Evolutionary conservation across 805 yeast genomes (phyloP).

Genomic region (Cyberlindnera veronae): DNA sequence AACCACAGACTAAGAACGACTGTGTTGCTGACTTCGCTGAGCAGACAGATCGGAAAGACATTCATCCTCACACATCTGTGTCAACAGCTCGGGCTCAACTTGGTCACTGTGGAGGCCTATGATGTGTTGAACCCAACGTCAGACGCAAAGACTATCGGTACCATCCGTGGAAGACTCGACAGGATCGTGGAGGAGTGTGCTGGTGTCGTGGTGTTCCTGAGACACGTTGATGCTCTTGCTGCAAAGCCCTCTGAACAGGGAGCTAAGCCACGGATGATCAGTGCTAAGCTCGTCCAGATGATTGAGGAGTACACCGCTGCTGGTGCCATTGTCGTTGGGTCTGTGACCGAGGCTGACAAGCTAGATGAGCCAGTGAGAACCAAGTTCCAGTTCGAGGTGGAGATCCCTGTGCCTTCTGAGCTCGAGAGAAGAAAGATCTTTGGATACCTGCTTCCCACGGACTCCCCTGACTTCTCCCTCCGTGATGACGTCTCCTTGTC

Average conservation of each 20-base stretch:
- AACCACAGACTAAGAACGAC: slow-evolving; percentile 51
- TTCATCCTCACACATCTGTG: slow-evolving; percentile 56
- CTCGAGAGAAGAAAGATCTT: slow-evolving; percentile 66
- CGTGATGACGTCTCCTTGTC: slow-evolving; percentile 51
- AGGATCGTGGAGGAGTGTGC: slow-evolving; percentile 45
- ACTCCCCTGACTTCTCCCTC: slow-evolving; percentile 24
- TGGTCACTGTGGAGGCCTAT: slow-evolving; percentile 66
- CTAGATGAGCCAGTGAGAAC: slow-evolving; percentile 65
- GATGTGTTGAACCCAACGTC: slow-evolving; percentile 66
- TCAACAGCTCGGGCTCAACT: slow-evolving; percentile 57
- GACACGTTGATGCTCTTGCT: slow-evolving; percentile 76
- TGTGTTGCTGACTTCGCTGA: slow-evolving; percentile 61
- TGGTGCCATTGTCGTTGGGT: slow-evolving; percentile 54
- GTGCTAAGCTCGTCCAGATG: slow-evolving; percentile 52
- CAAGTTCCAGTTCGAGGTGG: slow-evolving; percentile 71
- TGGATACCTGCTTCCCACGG: slow-evolving; percentile 40
- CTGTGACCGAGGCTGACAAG: slow-evolving; percentile 64
- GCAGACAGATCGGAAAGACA: slow-evolving; percentile 77
- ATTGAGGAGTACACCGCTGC: slow-evolving; percentile 50
- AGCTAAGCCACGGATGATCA: slow-evolving; percentile 28
- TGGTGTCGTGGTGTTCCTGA: slow-evolving; percentile 51
- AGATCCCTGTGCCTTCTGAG: slow-evolving; percentile 75
- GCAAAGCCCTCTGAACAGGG: slow-evolving; percentile 57
- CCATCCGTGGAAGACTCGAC: slow-evolving; percentile 73
- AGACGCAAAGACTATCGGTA: slow-evolving; percentile 75